phyloP scores from a whole-genome alignment of 768 basidiomycete species.

The Cyclocybe aegerita region DNA sequence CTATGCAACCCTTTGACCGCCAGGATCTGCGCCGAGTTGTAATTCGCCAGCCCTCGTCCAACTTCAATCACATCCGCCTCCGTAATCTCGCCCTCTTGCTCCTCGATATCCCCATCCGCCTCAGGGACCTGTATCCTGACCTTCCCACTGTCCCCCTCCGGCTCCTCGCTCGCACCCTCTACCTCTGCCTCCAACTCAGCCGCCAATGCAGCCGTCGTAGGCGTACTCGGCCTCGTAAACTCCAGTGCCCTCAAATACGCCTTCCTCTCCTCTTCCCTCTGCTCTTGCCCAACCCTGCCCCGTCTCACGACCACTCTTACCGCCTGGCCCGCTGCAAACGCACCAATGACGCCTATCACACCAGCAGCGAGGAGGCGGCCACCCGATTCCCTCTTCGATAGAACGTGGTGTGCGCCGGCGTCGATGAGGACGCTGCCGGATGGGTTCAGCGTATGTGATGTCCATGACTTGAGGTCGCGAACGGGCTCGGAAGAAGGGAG shows the following conservation, averaged over 20 bases:
- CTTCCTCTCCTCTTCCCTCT: constrained; percentile 25
- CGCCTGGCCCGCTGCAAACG: constrained; percentile 93
- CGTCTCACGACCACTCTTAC: constrained; percentile 72
- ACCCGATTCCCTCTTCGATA: constrained; percentile 83
- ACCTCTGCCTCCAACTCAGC: constrained; percentile 26
- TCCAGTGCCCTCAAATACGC: constrained; percentile 39
- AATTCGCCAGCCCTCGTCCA: constrained; percentile 92
- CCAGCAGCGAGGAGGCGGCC: constrained; percentile 92
- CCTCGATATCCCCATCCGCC: constrained; percentile 21
- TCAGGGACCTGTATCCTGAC: constrained; percentile 14
- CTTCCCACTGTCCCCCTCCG: not conserved
- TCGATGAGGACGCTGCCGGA: constrained; percentile 90
- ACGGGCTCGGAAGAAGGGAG: constrained; percentile 68
- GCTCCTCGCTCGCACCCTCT: constrained; percentile 3
- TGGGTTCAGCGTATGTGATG: constrained; percentile 89
- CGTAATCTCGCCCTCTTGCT: constrained; percentile 31
- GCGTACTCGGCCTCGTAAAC: constrained; percentile 57
- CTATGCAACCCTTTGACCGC: constrained; percentile 90
- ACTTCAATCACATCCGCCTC: constrained; percentile 81
- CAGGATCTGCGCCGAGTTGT: constrained; percentile 90
- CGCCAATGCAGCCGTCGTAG: constrained; percentile 42
- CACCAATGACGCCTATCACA: constrained; percentile 82
- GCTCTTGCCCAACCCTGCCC: constrained; percentile 23
- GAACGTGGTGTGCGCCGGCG: constrained; percentile 82
- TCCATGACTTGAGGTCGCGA: constrained; percentile 93